Evolutionary conservation across 805 yeast genomes (phyloP).

Genomic region (Schwanniomyces polymorphus): DNA sequence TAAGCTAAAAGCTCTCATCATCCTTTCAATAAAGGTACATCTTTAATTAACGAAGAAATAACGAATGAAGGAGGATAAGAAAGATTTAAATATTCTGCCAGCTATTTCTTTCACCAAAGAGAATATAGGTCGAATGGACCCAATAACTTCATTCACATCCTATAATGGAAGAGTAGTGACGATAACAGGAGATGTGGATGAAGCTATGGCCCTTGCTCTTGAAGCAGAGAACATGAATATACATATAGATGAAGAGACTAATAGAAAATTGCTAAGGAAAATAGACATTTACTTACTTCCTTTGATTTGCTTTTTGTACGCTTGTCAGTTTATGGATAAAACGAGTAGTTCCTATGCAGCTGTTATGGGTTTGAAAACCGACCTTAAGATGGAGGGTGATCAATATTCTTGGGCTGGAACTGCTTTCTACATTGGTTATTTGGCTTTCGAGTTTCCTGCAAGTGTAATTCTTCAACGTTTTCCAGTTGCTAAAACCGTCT

Average conservation of each 20-base stretch:
- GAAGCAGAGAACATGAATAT: conserved; percentile 9
- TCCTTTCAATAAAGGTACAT: too few relatives aligned
- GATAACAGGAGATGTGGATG: conserved; percentile 37
- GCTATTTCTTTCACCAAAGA: conserved; percentile 4
- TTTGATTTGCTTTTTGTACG: conserved; percentile 20
- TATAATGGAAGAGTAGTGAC: conserved; percentile 21
- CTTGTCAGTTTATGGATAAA: conserved; percentile 38
- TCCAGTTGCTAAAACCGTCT: conserved; percentile 54
- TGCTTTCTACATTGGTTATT: conserved; percentile 54
- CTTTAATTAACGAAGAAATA: too few relatives aligned
- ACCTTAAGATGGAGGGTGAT: conserved; percentile 32
- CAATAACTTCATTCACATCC: conserved; percentile 11
- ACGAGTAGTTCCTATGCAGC: conserved; percentile 39
- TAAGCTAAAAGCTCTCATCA: too few relatives aligned
- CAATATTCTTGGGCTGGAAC: conserved; percentile 40
- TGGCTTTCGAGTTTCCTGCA: conserved; percentile 54
- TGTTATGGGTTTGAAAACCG: conserved; percentile 37
- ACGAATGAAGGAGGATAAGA: not conserved
- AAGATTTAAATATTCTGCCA: not conserved
- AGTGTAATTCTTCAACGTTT: conserved; percentile 50
- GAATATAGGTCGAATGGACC: conserved; percentile 1
- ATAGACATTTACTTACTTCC: conserved; percentile 27
- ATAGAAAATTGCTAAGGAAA: conserved; percentile 15
- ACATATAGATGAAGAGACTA: conserved; percentile 13
- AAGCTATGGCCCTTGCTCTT: conserved; percentile 33